These are phyloP conservation scores for Pseudoneurospora amorphoporcata DNA, from an alignment of 495 filamentous ascomycete species.

Conservation along the genomic window DNA sequence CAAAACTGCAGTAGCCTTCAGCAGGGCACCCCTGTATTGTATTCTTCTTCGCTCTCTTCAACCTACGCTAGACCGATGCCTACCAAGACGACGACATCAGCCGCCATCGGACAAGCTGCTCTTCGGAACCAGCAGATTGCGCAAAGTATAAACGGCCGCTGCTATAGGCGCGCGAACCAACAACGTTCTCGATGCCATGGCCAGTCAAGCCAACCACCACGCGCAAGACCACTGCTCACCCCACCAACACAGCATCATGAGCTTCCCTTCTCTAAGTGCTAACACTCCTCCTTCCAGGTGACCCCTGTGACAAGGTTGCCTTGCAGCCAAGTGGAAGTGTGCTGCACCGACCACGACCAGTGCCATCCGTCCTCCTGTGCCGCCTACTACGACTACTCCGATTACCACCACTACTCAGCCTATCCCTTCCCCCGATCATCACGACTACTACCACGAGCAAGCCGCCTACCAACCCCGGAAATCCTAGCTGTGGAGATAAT, in stretches of 20 bases:
- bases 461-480: background rate
- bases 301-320: constrained; percentile 8
- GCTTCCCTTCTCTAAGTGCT: background rate
- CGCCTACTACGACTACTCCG: background rate
- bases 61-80: no score
- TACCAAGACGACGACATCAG: background rate
- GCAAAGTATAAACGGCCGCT: background rate
- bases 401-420: background rate
- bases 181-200: no score
- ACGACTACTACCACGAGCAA: background rate
- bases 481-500: constrained; percentile 8
- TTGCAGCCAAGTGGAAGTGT: constrained; percentile 5
- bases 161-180: background rate
- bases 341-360: background rate
- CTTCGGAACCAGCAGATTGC: background rate
- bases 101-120: background rate
- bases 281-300: background rate
- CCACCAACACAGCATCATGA: background rate
- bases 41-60: no score
- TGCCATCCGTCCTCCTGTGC: constrained; percentile 2
- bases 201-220: constrained; percentile 1
- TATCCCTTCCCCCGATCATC: no score
- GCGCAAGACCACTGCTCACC: background rate
- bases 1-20: no score
- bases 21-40: no score